Conservation (phyloP, 192 early-diverging fungal genomes). For the Entomortierella parvispora region DNA sequence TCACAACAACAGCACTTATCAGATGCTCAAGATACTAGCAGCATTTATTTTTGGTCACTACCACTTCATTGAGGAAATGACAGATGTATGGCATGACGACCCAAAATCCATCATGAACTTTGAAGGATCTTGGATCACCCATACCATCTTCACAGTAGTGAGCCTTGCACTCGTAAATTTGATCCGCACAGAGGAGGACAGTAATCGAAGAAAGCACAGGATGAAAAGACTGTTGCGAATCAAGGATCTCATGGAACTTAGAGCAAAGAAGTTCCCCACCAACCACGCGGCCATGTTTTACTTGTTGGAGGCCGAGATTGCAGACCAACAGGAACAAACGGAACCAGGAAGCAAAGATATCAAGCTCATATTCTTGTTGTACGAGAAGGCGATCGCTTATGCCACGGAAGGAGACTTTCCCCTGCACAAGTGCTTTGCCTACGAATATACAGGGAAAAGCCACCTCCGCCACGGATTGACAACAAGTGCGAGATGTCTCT, state of each 20-base stretch:
- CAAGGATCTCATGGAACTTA: conserved; percentile 15
- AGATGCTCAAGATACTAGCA: conserved; percentile 37
- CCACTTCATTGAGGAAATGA: conserved; percentile 20
- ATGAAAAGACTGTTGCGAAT: conserved; percentile 16
- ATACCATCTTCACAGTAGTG: conserved; percentile 29
- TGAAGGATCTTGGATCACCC: conserved; percentile 38
- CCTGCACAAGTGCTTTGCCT: conserved; percentile 36
- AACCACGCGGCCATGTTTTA: conserved; percentile 51
- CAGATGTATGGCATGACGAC: conserved; percentile 44
- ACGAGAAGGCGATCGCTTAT: conserved; percentile 38
- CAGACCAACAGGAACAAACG: conserved; percentile 18
- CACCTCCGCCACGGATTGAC: conserved; percentile 31
- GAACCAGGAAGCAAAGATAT: not conserved
- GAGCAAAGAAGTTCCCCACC: conserved; percentile 29
- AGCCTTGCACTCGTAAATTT: conserved; percentile 21
- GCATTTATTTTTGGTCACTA: conserved; percentile 40
- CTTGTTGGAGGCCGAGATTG: conserved; percentile 42
- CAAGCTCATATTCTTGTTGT: conserved; percentile 29
- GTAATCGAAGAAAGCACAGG: not conserved
- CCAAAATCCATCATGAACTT: conserved; percentile 51
- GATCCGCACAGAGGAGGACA: conserved; percentile 21
- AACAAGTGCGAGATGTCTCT: conserved; percentile 25
- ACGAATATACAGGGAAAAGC: conserved; percentile 30
- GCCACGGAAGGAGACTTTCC: conserved; percentile 39
- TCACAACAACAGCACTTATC: conserved; percentile 46